Percentiles rank a stretch among this genome's conserved stretches.
Evolutionary conservation across 352 stramenopile genomes (phyloP).

Genomic region (Globisporangium barbulae): DNA sequence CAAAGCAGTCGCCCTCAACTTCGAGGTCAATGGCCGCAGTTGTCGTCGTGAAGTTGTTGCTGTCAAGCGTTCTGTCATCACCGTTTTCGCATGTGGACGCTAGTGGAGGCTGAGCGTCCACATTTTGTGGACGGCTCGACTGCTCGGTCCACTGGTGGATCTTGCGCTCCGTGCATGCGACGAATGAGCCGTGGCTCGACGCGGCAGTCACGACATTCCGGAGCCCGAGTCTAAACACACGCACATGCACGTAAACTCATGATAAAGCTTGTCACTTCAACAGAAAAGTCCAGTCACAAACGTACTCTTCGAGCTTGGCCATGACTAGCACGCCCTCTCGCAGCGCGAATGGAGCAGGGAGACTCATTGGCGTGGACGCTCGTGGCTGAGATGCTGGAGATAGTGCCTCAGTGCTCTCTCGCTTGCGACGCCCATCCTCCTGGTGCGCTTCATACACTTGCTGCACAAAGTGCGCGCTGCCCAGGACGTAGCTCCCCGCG

Average conservation of each 20-base stretch:
- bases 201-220: conserved; percentile 28
- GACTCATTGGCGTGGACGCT: conserved; percentile 6
- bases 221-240: conserved; percentile 28
- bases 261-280: not conserved
- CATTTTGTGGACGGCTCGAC: conserved; percentile 1
- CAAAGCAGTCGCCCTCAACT: conserved; percentile 48
- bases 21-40: conserved; percentile 19
- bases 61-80: not conserved
- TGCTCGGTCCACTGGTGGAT: conserved; percentile 34
- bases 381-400: not conserved
- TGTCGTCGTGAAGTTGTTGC: not conserved
- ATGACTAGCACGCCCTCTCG: conserved; percentile 11
- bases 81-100: not conserved
- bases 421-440: conserved; percentile 11
- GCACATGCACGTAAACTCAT: not conserved
- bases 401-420: not conserved
- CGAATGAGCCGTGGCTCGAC: conserved; percentile 21
- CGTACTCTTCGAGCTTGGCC: conserved; percentile 37
- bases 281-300: not conserved
- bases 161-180: conserved; percentile 33
- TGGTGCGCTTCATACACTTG: conserved; percentile 20
- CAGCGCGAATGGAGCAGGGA: not conserved
- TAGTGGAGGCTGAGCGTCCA: not conserved
- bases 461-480: conserved; percentile 33
- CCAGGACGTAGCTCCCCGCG: conserved; percentile 30